phyloP scores from a whole-genome alignment of 495 filamentous ascomycete genomes.

The Aspergillus sclerotioniger region DNA sequence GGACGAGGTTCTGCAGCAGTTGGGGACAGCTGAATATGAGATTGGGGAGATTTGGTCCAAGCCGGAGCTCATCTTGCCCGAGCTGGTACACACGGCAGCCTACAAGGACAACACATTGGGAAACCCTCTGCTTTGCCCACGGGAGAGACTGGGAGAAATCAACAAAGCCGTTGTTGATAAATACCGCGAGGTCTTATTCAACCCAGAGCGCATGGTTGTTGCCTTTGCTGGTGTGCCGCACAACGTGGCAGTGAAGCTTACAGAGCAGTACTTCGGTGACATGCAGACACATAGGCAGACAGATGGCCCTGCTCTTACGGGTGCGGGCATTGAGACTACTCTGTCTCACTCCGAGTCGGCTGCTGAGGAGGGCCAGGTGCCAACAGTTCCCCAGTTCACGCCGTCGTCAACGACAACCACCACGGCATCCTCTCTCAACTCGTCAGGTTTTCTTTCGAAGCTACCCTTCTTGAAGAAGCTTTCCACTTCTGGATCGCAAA shows the following conservation, averaged over 20 bases:
- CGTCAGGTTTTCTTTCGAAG: constrained; percentile 67
- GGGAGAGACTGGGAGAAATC: constrained; percentile 76
- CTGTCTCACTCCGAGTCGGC: constrained; percentile 47
- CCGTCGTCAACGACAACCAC: constrained; percentile 40
- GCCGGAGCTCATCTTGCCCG: constrained; percentile 92
- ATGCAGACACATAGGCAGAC: constrained; percentile 57
- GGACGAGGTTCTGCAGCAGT: constrained; percentile 79
- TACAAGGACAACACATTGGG: constrained; percentile 95
- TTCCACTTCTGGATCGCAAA: constrained; percentile 64
- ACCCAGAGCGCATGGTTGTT: constrained; percentile 86
- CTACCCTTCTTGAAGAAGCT: constrained; percentile 93
- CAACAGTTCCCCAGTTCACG: constrained; percentile 41
- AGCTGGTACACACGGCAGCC: constrained; percentile 90
- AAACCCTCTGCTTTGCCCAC: constrained; percentile 87
- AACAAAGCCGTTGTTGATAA: constrained; percentile 69
- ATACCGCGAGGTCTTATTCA: constrained; percentile 82
- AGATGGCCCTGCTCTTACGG: constrained; percentile 54
- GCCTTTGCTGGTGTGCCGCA: constrained; percentile 94
- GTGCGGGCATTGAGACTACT: constrained; percentile 54
- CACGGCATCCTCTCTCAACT: constrained; percentile 40
- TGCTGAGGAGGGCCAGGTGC: constrained; percentile 38
- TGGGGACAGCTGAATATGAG: constrained; percentile 91
- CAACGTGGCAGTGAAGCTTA: constrained; percentile 71
- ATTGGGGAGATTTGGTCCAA: constrained; percentile 98
- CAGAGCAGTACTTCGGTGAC: constrained; percentile 85